phyloP scores from a whole-genome alignment of 306 rosid genomes.

The Hylodesmum podocarpum region DNA sequence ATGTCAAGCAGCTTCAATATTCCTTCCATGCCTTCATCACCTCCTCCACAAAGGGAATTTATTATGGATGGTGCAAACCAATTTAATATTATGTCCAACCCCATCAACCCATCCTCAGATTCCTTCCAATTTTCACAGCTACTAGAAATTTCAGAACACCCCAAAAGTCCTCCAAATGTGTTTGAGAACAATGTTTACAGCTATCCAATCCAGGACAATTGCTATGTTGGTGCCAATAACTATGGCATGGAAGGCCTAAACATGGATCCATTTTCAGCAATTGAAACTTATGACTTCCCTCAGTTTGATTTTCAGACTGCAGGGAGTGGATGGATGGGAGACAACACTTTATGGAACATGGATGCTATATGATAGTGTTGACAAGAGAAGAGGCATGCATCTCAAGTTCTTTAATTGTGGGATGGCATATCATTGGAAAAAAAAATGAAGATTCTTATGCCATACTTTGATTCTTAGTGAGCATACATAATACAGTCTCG shows the following conservation, averaged over 20 bases:
- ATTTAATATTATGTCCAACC: conserved; percentile 20
- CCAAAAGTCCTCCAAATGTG: conserved; percentile 31
- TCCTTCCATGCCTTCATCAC: conserved; percentile 35
- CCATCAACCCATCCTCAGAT: conserved; percentile 40
- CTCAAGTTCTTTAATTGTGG: conserved; percentile 34
- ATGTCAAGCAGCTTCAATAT: conserved; percentile 29
- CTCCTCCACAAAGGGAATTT: conserved; percentile 34
- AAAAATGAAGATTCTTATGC: conserved; percentile 1
- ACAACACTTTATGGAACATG: conserved; percentile 68
- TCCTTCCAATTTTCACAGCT: conserved; percentile 44
- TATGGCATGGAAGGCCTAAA: conserved; percentile 47
- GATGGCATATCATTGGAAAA: conserved; percentile 21
- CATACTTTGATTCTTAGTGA: conserved; percentile 28
- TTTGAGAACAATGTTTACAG: conserved; percentile 33
- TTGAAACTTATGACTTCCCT: conserved; percentile 44
- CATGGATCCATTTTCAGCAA: conserved; percentile 38
- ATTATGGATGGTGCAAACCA: conserved; percentile 29
- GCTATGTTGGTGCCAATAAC: conserved; percentile 30
- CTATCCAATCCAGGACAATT: conserved; percentile 28
- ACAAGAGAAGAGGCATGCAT: conserved; percentile 30
- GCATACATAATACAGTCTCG: conserved; percentile 9
- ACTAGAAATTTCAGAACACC: conserved; percentile 38
- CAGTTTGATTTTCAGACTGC: conserved; percentile 56
- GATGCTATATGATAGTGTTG: conserved; percentile 43
- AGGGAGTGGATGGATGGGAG: conserved; percentile 54